Percentiles rank a stretch among this genome's conserved stretches.
These are phyloP conservation scores for Ogataea salicorniae DNA, from an alignment of 805 yeast genomes.

Conservation along the genomic window DNA sequence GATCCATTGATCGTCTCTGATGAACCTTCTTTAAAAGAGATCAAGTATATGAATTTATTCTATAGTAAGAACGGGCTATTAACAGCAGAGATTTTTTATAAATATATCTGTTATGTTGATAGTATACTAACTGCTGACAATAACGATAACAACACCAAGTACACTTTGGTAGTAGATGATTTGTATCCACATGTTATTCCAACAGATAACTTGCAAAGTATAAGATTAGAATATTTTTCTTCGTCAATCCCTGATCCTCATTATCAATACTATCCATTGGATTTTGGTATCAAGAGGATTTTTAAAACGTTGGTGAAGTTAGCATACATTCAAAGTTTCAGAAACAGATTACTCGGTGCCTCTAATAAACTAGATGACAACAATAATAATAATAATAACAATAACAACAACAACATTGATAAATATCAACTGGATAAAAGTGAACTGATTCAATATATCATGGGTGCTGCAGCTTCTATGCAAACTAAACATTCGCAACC, in stretches of 20 bases:
- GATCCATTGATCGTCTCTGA: constrained; percentile 27
- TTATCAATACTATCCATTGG: constrained; percentile 27
- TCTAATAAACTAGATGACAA: too few species aligned
- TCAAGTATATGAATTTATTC: constrained; percentile 9
- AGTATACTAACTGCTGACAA: constrained; percentile 1
- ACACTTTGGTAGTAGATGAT: constrained; percentile 30
- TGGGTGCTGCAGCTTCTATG: constrained; percentile 15
- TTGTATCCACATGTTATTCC: constrained; percentile 34
- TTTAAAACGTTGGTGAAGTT: constrained; percentile 28
- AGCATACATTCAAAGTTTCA: constrained; percentile 13
- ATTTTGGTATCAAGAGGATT: constrained; percentile 29
- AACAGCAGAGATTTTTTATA: constrained; percentile 24
- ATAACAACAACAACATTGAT: background rate
- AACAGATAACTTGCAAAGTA: constrained; percentile 22
- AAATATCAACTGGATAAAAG: constrained; percentile 12
- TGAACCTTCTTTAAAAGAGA: constrained; percentile 9
- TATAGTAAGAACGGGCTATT: constrained; percentile 22
- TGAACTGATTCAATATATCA: constrained; percentile 22
- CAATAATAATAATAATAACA: background rate
- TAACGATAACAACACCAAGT: constrained; percentile 13
- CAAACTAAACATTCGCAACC: constrained; percentile 10
- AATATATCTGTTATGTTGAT: constrained; percentile 21
- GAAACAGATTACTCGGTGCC: constrained; percentile 5
- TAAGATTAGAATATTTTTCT: constrained; percentile 29
- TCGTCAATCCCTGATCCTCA: constrained; percentile 12